A percentile compares a stretch with the other conserved stretches of the same genome.
Conservation (phyloP, 768 basidiomycete species). For the Daedaleopsis nitida region DNA sequence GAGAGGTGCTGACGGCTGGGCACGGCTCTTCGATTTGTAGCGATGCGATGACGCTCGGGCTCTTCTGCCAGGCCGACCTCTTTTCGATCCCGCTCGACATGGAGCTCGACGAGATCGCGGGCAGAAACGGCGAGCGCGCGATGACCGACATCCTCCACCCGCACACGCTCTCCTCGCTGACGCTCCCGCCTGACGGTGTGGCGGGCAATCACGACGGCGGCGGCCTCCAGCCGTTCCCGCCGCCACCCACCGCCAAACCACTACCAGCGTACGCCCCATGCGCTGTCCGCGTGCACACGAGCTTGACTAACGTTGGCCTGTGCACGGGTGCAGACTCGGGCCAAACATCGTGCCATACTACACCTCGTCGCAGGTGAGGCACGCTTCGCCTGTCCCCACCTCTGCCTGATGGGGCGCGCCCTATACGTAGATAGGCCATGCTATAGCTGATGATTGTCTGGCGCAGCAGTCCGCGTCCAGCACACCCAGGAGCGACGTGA, state of each 20-base stretch:
- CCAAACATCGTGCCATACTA: too few species aligned
- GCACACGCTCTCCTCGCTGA: not conserved
- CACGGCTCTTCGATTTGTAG: not conserved
- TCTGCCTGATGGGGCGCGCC: too few species aligned
- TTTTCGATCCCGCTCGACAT: conserved; percentile 49
- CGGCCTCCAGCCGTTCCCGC: not conserved
- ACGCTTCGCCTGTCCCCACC: too few species aligned
- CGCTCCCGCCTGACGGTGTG: not conserved
- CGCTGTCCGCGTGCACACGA: too few species aligned
- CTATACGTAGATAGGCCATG: not conserved
- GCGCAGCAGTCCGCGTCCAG: too few species aligned
- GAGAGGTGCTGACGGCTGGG: not conserved
- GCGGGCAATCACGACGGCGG: not conserved
- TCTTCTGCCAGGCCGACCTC: conserved; percentile 77
- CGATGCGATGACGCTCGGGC: conserved; percentile 41
- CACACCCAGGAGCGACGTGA: conserved; percentile 30
- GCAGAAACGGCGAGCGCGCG: not conserved
- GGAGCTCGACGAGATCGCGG: not conserved
- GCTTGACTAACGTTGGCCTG: too few species aligned
- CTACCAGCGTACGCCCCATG: not conserved
- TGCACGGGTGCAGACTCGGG: too few species aligned
- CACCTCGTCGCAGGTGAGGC: too few species aligned
- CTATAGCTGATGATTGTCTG: too few species aligned
- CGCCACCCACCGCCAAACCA: not conserved
- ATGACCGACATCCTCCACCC: not conserved